Evolutionary conservation across 306 rosid species (phyloP).

Genomic region (Crotalaria pallida): DNA sequence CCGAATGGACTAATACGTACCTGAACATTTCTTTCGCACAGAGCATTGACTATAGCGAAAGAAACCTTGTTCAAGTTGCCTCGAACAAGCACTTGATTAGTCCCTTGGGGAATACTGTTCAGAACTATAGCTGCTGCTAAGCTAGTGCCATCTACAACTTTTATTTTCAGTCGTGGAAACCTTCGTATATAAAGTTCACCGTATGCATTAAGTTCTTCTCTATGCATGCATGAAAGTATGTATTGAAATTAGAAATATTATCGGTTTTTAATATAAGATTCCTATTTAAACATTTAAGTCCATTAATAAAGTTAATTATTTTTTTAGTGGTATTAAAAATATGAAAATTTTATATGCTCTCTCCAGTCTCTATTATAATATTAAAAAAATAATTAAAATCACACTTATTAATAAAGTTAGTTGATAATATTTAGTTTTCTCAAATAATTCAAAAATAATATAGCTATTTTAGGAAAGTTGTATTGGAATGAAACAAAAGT

Average conservation of each 20-base stretch:
- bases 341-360: too few species aligned
- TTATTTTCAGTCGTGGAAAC: constrained; percentile 36
- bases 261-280: too few species aligned
- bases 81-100: constrained; percentile 47
- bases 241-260: neutral
- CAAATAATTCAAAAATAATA: too few species aligned
- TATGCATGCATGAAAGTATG: neutral
- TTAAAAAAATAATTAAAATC: too few species aligned
- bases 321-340: too few species aligned
- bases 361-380: too few species aligned
- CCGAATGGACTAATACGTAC: constrained; percentile 11
- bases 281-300: too few species aligned
- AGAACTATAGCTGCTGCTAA: constrained; percentile 41
- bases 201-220: constrained; percentile 34
- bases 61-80: constrained; percentile 42
- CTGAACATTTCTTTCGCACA: constrained; percentile 36
- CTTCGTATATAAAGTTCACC: constrained; percentile 36
- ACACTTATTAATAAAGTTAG: too few species aligned
- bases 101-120: constrained; percentile 47
- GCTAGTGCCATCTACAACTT: constrained; percentile 52
- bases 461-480: too few species aligned
- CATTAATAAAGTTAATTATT: too few species aligned
- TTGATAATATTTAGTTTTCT: too few species aligned
- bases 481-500: too few species aligned
- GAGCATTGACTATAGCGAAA: constrained; percentile 1